Evolutionary conservation across 176 grass and related monocot genomes (phyloP).

Genomic region (Oryza officinalis): DNA sequence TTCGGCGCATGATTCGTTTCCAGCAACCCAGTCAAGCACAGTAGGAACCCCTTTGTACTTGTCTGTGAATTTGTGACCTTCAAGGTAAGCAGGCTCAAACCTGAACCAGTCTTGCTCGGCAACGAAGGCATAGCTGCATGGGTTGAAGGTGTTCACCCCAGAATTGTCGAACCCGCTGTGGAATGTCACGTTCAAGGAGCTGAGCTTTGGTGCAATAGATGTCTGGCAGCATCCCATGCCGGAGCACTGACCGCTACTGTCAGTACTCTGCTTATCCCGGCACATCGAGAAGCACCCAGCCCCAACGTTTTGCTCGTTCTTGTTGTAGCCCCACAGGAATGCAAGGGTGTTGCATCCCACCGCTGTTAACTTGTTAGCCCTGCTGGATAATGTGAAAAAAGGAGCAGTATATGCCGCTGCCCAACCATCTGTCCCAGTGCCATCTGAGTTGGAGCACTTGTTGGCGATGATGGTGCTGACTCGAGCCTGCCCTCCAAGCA

Average conservation of each 20-base stretch:
- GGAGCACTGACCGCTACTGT: constrained; percentile 33
- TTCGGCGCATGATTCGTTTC: constrained; percentile 17
- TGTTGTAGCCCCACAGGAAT: constrained; percentile 29
- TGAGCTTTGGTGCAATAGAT: constrained; percentile 35
- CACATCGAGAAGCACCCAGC: constrained; percentile 41
- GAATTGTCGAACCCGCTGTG: constrained; percentile 27
- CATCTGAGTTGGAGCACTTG: neutral
- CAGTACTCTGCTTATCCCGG: constrained; percentile 1
- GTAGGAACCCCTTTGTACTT: constrained; percentile 25
- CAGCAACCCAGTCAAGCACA: constrained; percentile 48
- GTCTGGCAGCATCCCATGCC: constrained; percentile 57
- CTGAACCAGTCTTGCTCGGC: constrained; percentile 38
- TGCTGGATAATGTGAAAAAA: constrained; percentile 36
- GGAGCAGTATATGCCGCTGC: rapidly evolving
- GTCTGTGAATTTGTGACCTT: constrained; percentile 20
- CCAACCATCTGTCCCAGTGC: neutral
- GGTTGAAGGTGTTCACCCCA: constrained; percentile 23
- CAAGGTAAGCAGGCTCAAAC: constrained; percentile 36
- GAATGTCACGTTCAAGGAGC: constrained; percentile 26
- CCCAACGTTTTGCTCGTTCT: neutral
- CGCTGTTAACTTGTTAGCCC: constrained; percentile 39
- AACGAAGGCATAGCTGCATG: constrained; percentile 46
- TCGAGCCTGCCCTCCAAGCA: constrained; percentile 7
- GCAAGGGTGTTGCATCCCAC: constrained; percentile 47
- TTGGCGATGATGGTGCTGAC: constrained; percentile 27